These are phyloP conservation scores for Chaetothyriales sp. DNA, from an alignment of 2,329 filamentous ascomycete genomes.

Conservation along the genomic window DNA sequence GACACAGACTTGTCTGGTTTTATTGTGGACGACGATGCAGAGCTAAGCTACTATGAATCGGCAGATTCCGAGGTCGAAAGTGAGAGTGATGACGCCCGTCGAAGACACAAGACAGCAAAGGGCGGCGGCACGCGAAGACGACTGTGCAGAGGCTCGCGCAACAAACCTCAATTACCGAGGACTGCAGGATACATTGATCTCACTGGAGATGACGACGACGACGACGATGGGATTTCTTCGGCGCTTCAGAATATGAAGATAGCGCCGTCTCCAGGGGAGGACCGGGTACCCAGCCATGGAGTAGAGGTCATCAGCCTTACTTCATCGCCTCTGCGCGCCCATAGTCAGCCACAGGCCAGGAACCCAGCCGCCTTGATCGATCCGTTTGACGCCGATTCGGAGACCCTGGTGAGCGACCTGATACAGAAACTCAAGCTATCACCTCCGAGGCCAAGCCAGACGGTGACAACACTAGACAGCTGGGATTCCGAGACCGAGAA, in stretches of 20 bases:
- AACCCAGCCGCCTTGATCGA: conserved; percentile 1
- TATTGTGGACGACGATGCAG: conserved; percentile 18
- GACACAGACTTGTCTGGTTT: conserved; percentile 19
- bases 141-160: neutral
- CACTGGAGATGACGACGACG: conserved; percentile 1
- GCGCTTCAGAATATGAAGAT: neutral
- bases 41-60: conserved; percentile 14
- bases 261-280: neutral
- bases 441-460: neutral
- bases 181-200: neutral
- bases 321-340: neutral
- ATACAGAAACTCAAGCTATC: neutral
- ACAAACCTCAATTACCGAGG: conserved; percentile 1
- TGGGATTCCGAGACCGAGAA: conserved; percentile 16
- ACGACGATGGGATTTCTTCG: neutral
- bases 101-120: neutral
- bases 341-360: conserved; percentile 6
- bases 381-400: neutral
- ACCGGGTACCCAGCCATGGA: neutral
- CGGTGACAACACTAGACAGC: conserved; percentile 3
- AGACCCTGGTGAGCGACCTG: neutral
- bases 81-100: conserved; percentile 2
- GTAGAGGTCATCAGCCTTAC: neutral
- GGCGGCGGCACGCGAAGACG: conserved; percentile 10
- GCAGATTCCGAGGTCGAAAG: conserved; percentile 6